Evolutionary conservation across 306 rosid species (phyloP).

Genomic region (apple (Malus domestica)): ASM211411v1 NC_041793.1:38400501-38401000

Average conservation of each 20-base stretch:
- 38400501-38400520: slow-evolving; percentile 83
- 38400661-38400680: neutral
- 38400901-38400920: neutral
- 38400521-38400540: slow-evolving; percentile 29
- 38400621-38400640: too few relatives aligned
- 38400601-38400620: too few relatives aligned
- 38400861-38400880: neutral
- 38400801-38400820: neutral
- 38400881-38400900: neutral
- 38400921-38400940: neutral
- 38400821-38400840: neutral
- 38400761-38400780: neutral
- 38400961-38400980: neutral
- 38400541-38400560: too few relatives aligned
- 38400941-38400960: neutral
- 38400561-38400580: too few relatives aligned
- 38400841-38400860: neutral
- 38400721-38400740: neutral
- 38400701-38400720: neutral
- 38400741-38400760: neutral
- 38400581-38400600: too few relatives aligned
- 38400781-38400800: neutral
- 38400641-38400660: too few relatives aligned
- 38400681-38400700: neutral
- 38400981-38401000: neutral